Conservation (phyloP, 371 early-diverging fungal genomes). For the Mucor circinelloides region DNA sequence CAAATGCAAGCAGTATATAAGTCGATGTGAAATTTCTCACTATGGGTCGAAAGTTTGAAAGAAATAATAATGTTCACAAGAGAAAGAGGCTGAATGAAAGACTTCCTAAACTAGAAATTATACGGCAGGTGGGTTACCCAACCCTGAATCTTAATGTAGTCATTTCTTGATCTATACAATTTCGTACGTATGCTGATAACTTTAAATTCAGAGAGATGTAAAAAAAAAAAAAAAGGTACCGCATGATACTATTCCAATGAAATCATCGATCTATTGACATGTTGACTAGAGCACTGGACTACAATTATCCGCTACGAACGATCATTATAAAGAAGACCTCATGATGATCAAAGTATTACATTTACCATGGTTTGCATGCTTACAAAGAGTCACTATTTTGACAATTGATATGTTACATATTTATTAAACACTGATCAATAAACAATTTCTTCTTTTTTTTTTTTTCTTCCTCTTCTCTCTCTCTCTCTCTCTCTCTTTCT, state of each 20-base stretch:
- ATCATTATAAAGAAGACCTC: background rate
- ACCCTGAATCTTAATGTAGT: background rate
- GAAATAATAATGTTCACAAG: background rate
- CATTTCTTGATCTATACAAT: background rate
- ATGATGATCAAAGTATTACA: background rate
- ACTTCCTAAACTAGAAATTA: background rate
- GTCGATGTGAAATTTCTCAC: no score
- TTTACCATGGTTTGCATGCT: background rate
- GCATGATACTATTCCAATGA: conserved; percentile 5
- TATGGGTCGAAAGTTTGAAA: no score
- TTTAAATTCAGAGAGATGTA: background rate
- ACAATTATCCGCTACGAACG: background rate
- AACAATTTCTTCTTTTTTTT: background rate
- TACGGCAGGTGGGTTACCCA: background rate
- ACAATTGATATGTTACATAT: conserved; percentile 17
- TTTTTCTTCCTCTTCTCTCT: background rate
- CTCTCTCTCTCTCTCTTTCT: background rate
- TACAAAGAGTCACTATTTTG: conserved; percentile 16
- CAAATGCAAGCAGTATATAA: no score
- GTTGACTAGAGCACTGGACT: background rate
- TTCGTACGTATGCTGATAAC: background rate
- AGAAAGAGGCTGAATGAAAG: background rate
- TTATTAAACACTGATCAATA: background rate
- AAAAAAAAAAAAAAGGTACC: background rate
- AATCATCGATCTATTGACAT: background rate